Evolutionary conservation across 345 rosid genomes (phyloP).

Genomic region (Balakata baccata): DNA sequence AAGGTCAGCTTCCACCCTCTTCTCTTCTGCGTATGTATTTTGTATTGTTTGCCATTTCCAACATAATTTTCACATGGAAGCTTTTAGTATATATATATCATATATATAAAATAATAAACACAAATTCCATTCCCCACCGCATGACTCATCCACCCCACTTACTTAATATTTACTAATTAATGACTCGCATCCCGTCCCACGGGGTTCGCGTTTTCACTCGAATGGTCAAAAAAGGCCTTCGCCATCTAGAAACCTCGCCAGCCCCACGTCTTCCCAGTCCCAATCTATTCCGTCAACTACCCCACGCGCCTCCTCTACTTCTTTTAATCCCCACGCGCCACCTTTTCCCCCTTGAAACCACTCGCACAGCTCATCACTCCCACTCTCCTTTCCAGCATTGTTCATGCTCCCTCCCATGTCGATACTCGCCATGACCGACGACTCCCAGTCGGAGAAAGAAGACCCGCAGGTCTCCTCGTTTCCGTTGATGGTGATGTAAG

Average conservation of each 20-base stretch:
- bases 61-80: no score
- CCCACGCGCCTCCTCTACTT: slow-evolving; percentile 12
- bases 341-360: slow-evolving; percentile 1
- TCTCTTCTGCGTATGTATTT: no score
- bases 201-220: slow-evolving; percentile 2
- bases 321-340: slow-evolving; percentile 32
- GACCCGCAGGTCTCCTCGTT: slow-evolving; percentile 90
- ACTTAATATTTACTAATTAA: neutral
- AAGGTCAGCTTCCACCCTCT: no score
- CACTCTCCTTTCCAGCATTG: neutral
- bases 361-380: neutral
- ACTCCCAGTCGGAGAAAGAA: slow-evolving; percentile 65
- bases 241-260: neutral
- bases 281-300: neutral
- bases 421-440: slow-evolving; percentile 74
- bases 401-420: slow-evolving; percentile 43
- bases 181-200: neutral
- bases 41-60: no score
- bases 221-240: slow-evolving; percentile 5
- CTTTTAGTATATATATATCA: no score
- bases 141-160: no score
- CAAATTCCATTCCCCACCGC: no score
- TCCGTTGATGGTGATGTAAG: slow-evolving; percentile 73
- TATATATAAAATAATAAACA: no score
- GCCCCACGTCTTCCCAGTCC: neutral